Conservation (phyloP, 2,329 filamentous ascomycete species). For the Alternaria sp. region DNA sequence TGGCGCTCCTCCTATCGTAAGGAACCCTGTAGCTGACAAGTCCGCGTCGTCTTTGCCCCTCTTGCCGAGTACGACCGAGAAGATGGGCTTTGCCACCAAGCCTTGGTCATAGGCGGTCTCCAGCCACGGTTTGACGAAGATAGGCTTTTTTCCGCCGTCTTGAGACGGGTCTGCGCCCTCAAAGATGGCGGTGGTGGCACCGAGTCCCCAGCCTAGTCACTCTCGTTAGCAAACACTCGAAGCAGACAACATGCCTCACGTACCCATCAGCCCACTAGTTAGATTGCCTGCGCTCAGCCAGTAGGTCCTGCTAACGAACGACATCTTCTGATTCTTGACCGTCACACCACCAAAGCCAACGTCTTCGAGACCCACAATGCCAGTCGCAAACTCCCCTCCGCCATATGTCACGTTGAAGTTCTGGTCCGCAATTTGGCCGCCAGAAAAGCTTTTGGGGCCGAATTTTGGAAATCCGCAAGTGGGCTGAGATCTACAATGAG, state of each 20-base stretch:
- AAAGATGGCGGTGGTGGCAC: not conserved
- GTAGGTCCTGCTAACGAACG: not conserved
- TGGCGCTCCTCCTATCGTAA: not conserved
- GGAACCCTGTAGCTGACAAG: not conserved
- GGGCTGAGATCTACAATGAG: not conserved
- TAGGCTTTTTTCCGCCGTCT: not conserved
- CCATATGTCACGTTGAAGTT: not conserved
- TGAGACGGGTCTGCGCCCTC: not conserved
- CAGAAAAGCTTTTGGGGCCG: not conserved
- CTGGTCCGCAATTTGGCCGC: not conserved
- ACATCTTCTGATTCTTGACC: not conserved
- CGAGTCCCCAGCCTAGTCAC: not conserved
- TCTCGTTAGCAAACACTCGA: not conserved
- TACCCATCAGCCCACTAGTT: not conserved
- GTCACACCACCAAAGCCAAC: not conserved
- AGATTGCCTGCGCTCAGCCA: not conserved
- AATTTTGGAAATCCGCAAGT: not conserved
- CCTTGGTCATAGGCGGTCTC: not conserved
- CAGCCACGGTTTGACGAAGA: not conserved
- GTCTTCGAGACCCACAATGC: not conserved
- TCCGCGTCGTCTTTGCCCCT: not conserved
- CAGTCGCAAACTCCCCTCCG: not conserved
- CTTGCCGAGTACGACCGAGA: not conserved
- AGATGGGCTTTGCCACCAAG: not conserved
- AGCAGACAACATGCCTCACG: not conserved